Base-by-base conservation (phyloP, 805 yeast species). In the Suhomyces kilbournensis region DNA sequence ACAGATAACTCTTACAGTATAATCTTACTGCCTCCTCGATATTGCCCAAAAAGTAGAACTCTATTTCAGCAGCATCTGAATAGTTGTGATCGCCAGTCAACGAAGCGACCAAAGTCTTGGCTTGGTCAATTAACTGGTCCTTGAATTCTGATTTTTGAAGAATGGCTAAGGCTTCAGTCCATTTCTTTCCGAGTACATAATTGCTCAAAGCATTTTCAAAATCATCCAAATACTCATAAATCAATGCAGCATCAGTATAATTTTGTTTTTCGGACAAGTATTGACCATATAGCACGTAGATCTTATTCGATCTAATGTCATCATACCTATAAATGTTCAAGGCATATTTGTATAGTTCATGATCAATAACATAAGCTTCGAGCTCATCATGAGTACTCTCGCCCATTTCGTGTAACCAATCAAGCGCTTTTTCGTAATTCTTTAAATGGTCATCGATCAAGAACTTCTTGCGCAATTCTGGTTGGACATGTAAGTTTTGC, bases 161-260 rank as follows among this genome's bases (percentile, higher is more conserved):
- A 49, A 90, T 71, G 0, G 90, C 59, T 39, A 94, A 65, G 0
- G 97, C 96, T 63, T 90, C 96, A 57, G 79, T 81, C 98, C 98
- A 94, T 58, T 78, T 83, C 59, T 86, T 86, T 8, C 86, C 93
- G 46, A 75, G 65, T 10, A 84, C 75, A 63, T 86, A 91, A 43
- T 86, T 77, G 46, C 86, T 88, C 61, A 90, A 67, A 0, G 98
- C 96, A 45, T 76, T 75, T 22, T 75, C 78, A 44, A 52, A 72
- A 20, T 80, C 70, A 1, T 78, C 80, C 46, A 93, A 74, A 62
- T 80, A 77, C 67, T 94, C 99, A 66, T 76, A 91, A 2, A 86
- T 79, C 34, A 88, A 63, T 46, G 87, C 99, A 2, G 97, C 88
- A 60, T 89, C 96, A n/a, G 64, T 67, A 62, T 80, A 88, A 46